Evolutionary conservation across 805 yeast genomes (phyloP).

Genomic region (Kodamaea neixiangensis): DNA sequence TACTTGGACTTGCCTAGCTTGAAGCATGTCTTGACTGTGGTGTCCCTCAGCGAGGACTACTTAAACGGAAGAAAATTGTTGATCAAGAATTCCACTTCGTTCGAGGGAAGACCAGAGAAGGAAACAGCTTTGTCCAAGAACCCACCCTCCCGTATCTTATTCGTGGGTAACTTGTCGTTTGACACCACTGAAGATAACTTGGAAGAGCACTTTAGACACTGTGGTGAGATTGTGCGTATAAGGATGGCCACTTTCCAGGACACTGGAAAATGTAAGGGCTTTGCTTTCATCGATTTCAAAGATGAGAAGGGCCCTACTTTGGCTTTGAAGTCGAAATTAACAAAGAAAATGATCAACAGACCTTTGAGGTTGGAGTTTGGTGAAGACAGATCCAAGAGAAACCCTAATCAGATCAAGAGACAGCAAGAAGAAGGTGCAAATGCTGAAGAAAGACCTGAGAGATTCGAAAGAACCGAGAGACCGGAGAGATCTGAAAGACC

Average conservation of each 20-base stretch:
- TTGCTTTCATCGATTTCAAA: slow-evolving; percentile 86
- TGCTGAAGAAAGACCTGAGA: slow-evolving; percentile 14
- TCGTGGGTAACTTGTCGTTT: slow-evolving; percentile 91
- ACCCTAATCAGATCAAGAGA: slow-evolving; percentile 43
- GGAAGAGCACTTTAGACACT: slow-evolving; percentile 81
- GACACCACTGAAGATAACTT: slow-evolving; percentile 83
- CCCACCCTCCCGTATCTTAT: slow-evolving; percentile 85
- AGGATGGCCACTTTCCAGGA: slow-evolving; percentile 99
- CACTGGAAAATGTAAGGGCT: slow-evolving; percentile 94
- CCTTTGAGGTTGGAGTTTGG: slow-evolving; percentile 87
- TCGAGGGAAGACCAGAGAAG: slow-evolving; percentile 82
- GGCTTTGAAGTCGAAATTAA: slow-evolving; percentile 73
- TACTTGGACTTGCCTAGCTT: slow-evolving; percentile 75
- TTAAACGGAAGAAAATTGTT: slow-evolving; percentile 84
- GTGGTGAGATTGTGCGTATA: slow-evolving; percentile 81
- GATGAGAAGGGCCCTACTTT: slow-evolving; percentile 78
- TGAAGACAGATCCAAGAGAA: slow-evolving; percentile 86
- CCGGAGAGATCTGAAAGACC: slow-evolving; percentile 7
- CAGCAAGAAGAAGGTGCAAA: slow-evolving; percentile 21
- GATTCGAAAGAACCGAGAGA: slow-evolving; percentile 24
- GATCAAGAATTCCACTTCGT: slow-evolving; percentile 78
- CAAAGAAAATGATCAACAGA: slow-evolving; percentile 69
- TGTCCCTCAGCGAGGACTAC: slow-evolving; percentile 67
- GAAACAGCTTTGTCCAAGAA: slow-evolving; percentile 55
- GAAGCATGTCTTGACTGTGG: slow-evolving; percentile 60